phyloP scores from a whole-genome alignment of 129 eudicot species.

The Flaveria linearis region DNA sequence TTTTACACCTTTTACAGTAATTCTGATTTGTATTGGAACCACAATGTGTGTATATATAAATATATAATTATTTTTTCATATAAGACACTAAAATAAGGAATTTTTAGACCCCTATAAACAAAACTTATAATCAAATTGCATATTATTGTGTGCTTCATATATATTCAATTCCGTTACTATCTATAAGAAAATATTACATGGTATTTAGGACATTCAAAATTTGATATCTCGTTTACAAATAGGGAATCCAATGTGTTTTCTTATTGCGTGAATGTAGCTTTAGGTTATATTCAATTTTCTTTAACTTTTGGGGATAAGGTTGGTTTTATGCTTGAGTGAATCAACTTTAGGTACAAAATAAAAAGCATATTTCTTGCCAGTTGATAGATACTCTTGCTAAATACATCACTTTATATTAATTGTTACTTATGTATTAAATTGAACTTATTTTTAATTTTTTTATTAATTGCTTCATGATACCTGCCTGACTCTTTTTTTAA shows the following conservation, averaged over 20 bases:
- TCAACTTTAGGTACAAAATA: conserved; percentile 40
- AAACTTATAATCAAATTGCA: not conserved
- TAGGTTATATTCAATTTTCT: conserved; percentile 40
- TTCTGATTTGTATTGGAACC: no score
- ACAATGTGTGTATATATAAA: no score
- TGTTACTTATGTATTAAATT: not conserved
- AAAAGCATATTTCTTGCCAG: conserved; percentile 40
- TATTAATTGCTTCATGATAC: not conserved
- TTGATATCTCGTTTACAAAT: conserved; percentile 8
- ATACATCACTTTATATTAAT: conserved; percentile 17
- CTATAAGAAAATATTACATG: not conserved
- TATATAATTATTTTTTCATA: no score
- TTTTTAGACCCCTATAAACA: not conserved
- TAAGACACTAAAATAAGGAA: no score
- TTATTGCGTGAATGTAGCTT: conserved; percentile 19
- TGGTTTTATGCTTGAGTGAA: conserved; percentile 45
- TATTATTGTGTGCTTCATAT: not conserved
- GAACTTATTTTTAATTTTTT: not conserved
- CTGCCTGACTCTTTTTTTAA: no score
- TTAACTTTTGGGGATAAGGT: conserved; percentile 46
- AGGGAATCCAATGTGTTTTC: conserved; percentile 45
- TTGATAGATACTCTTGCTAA: conserved; percentile 28
- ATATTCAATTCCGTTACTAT: not conserved
- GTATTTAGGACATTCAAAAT: conserved; percentile 18
- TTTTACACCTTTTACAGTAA: no score